phyloP scores from a whole-genome alignment of 345 rosid genomes.

The Limnanthes douglasii region DNA sequence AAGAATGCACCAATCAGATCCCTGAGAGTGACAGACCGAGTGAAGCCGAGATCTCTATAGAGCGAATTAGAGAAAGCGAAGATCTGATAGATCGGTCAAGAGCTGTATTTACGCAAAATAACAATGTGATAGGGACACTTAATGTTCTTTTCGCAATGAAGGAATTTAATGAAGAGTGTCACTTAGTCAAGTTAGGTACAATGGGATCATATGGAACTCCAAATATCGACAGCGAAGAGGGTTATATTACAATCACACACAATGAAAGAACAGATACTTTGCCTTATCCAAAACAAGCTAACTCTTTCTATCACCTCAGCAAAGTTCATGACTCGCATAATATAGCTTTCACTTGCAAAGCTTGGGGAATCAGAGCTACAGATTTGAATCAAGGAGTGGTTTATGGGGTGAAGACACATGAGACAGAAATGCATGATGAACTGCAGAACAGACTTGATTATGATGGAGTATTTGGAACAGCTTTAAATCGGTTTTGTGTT shows the following conservation, averaged over 20 bases:
- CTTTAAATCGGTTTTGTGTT: conserved; percentile 88
- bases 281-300: conserved; percentile 97
- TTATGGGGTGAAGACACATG: conserved; percentile 85
- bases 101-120: conserved; percentile 82
- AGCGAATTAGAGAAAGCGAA: no score
- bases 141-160: conserved; percentile 93
- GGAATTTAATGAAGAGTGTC: conserved; percentile 79
- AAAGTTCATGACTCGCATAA: conserved; percentile 95
- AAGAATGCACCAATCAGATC: no score
- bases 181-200: conserved; percentile 89
- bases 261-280: conserved; percentile 89
- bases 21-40: no score
- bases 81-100: conserved; percentile 94
- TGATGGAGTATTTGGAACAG: conserved; percentile 94
- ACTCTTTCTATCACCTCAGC: conserved; percentile 97
- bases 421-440: conserved; percentile 84
- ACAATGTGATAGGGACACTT: conserved; percentile 89
- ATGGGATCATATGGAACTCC: conserved; percentile 99
- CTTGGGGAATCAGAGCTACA: conserved; percentile 98
- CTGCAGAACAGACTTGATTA: conserved; percentile 74
- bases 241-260: conserved; percentile 82
- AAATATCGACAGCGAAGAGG: conserved; percentile 96
- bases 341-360: conserved; percentile 97
- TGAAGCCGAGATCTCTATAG: no score
- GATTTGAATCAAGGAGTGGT: conserved; percentile 98